These are phyloP conservation scores for Centaurea solstitialis DNA, from an alignment of 129 eudicot genomes.

Conservation along the genomic window DNA sequence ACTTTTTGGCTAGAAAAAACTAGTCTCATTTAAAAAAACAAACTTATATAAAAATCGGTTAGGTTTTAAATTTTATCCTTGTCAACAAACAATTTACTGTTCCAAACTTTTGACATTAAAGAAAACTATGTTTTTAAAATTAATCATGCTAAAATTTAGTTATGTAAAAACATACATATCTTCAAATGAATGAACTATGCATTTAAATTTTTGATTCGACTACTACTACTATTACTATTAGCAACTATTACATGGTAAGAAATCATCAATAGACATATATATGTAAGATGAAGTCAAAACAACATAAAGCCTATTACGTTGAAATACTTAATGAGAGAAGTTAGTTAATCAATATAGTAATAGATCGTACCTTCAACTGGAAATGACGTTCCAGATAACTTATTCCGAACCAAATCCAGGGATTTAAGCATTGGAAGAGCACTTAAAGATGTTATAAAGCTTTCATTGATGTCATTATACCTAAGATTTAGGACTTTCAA, in stretches of 20 bases:
- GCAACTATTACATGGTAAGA: background rate
- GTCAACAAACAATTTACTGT: too few species aligned
- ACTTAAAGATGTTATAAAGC: slow-evolving; percentile 14
- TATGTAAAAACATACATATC: too few species aligned
- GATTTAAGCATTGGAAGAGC: slow-evolving; percentile 4
- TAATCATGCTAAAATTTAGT: too few species aligned
- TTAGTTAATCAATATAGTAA: background rate
- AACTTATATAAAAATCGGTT: too few species aligned
- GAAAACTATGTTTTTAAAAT: too few species aligned
- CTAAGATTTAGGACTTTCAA: slow-evolving; percentile 14
- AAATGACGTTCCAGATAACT: background rate
- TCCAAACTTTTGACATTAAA: too few species aligned
- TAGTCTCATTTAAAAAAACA: too few species aligned
- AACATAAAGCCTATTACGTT: background rate
- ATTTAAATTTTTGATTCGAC: too few species aligned
- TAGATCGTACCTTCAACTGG: slow-evolving; percentile 5
- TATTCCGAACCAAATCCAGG: background rate
- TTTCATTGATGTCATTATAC: slow-evolving; percentile 1
- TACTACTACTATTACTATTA: background rate
- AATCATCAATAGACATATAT: background rate
- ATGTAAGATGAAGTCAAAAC: background rate
- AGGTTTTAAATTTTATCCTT: too few species aligned
- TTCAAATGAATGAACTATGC: background rate
- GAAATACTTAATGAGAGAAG: background rate
- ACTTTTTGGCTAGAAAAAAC: too few species aligned